Evolutionary conservation across 1,284 basidiomycete species (phyloP), one percentile per base, ranked within the genome.

Genomic region (Heterobasidion irregulare): DNA sequence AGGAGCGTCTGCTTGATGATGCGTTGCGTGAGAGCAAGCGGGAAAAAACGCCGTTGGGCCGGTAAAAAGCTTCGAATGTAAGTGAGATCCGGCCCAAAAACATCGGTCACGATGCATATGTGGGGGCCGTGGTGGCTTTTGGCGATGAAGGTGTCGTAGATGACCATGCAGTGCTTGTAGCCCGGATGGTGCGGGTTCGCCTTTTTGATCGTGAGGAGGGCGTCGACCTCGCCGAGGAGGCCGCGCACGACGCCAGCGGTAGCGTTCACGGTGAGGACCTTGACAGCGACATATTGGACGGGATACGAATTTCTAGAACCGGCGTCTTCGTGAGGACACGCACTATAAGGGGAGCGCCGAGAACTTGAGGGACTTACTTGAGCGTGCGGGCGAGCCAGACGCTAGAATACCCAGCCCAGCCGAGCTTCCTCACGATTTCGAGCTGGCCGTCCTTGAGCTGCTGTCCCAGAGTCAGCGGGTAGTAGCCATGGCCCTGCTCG

Each of bases 1-100:
- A 66, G 60, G 48, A 65, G 59, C 13, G 58, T 54, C 53, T 66
- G 65, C 56, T 64, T 65, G 45, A 58, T 55, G 49, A 65, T 61
- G 34, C 59, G 55, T 46, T 59, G 64, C n/a, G 59, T 50, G 33
- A 59, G 13, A 18, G 15, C 2, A 2, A 16, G n/a, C 2, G 47
- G 12, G 19, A 48, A 48, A 5, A 4, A 13, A 44, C 26, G 26
- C 26, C 26, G 26, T 3, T 44, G 43, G 2, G 2, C 43, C 16
- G 43, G 43, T 4, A 13, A 16, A 13, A 44, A 16, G 15, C 12
- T 12, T 26, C 19, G 47, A 19, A 48, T 13, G 15, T 48, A 12
- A 2, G 12, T 12, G 13, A 26, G 15, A n/a, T 55, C 33, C 26
- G 5, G 8, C 16, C 54, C 54, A 8, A 55, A 53, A 55, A 47